Evolutionary conservation across 2,329 filamentous ascomycete species (phyloP).

Genomic region (Trichoderma oligosporum): DNA sequence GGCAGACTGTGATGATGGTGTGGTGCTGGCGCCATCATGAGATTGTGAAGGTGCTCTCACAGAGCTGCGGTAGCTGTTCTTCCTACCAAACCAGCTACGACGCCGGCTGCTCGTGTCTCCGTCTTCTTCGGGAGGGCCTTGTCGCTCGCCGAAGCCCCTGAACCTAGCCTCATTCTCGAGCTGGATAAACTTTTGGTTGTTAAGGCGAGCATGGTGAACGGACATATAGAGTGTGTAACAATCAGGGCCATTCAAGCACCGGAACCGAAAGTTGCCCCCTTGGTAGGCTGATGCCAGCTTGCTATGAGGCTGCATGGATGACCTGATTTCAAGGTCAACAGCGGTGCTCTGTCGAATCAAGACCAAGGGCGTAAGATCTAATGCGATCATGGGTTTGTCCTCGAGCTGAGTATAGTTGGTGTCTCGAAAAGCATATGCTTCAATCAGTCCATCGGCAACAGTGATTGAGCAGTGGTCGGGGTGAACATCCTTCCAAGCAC

Average conservation of each 20-base stretch:
- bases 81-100: conserved; percentile 58
- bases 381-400: conserved; percentile 55
- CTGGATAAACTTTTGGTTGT: conserved; percentile 82
- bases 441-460: conserved; percentile 56
- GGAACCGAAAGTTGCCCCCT: conserved; percentile 80
- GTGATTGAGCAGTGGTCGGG: conserved; percentile 51
- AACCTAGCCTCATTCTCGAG: conserved; percentile 64
- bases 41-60: conserved; percentile 61
- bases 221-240: conserved; percentile 79
- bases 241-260: conserved; percentile 70
- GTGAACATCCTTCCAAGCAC: conserved; percentile 57
- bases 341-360: conserved; percentile 86
- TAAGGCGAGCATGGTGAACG: conserved; percentile 83
- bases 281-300: conserved; percentile 61
- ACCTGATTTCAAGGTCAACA: conserved; percentile 90
- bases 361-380: conserved; percentile 88
- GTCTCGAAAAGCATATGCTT: conserved; percentile 46
- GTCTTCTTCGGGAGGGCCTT: conserved; percentile 47
- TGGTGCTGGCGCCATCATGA: conserved; percentile 70
- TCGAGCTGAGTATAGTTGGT: conserved; percentile 25
- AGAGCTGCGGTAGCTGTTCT: conserved; percentile 62
- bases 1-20: conserved; percentile 59
- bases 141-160: conserved; percentile 65
- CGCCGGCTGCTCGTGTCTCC: conserved; percentile 45
- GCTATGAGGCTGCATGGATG: conserved; percentile 70